A percentile compares a stretch with the other conserved stretches of the same genome.
Conservation (phyloP, 2,329 filamentous ascomycete genomes). For the Rugonectria rugulosa region DNA sequence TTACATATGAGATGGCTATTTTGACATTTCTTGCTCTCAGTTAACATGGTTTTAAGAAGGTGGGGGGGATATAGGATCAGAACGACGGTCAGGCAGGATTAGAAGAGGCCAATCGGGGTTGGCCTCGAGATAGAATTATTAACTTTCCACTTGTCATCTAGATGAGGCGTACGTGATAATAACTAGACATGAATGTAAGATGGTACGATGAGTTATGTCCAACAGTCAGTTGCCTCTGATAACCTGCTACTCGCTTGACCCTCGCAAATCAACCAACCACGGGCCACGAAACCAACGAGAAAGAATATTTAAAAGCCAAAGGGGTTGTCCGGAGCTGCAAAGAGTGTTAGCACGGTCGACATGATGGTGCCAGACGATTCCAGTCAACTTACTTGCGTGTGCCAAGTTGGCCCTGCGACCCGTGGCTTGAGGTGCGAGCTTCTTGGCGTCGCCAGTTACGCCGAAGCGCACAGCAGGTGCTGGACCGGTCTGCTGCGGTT, state of each 20-base stretch:
- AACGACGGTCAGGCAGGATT: slow-evolving; percentile 26
- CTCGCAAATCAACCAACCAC: slow-evolving; percentile 17
- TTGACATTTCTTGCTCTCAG: not conserved
- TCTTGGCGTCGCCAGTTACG: slow-evolving; percentile 74
- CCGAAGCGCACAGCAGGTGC: slow-evolving; percentile 90
- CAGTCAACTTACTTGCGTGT: slow-evolving; percentile 89
- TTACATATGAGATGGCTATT: too few species aligned
- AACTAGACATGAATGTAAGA: slow-evolving; percentile 36
- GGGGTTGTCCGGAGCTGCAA: slow-evolving; percentile 59
- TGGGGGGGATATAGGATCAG: not conserved
- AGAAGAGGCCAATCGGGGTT: slow-evolving; percentile 26
- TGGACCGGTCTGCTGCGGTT: slow-evolving; percentile 65
- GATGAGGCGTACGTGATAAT: slow-evolving; percentile 28
- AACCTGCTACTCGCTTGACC: slow-evolving; percentile 10
- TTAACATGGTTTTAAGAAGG: not conserved
- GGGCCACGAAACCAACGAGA: slow-evolving; percentile 1
- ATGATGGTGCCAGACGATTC: not conserved
- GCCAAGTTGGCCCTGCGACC: slow-evolving; percentile 89
- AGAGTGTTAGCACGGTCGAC: slow-evolving; percentile 25
- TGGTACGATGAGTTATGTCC: slow-evolving; percentile 34
- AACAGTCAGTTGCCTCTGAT: slow-evolving; percentile 22
- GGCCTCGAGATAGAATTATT: slow-evolving; percentile 36
- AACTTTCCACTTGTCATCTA: slow-evolving; percentile 30
- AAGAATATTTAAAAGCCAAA: slow-evolving; percentile 55
- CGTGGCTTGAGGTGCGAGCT: slow-evolving; percentile 84